A percentile compares a stretch with the other conserved stretches of the same genome.
Conservation (phyloP, 2,329 filamentous ascomycete genomes). For the Sarocladium oryzae region DNA sequence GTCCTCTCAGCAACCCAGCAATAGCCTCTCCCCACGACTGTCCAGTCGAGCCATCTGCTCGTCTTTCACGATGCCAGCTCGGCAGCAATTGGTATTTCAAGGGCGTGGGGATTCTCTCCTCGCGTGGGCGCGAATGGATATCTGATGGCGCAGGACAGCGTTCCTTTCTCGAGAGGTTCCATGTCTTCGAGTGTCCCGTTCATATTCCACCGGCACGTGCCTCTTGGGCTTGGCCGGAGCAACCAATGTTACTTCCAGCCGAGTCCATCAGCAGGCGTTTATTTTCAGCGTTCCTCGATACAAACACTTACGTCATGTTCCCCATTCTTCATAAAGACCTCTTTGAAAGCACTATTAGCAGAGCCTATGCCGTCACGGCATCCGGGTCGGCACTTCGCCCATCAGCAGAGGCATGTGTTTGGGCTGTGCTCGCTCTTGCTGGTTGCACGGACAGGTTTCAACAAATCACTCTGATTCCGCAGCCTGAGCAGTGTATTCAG, state of each 20-base stretch:
- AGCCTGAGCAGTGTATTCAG: slow-evolving; percentile 3
- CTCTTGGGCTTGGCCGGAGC: background rate
- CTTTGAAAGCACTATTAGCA: slow-evolving; percentile 5
- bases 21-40: background rate
- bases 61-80: slow-evolving; percentile 10
- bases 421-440: slow-evolving; percentile 12
- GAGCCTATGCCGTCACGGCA: slow-evolving; percentile 9
- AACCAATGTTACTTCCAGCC: background rate
- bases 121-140: slow-evolving; percentile 12
- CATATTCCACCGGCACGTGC: background rate
- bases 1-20: background rate
- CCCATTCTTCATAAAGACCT: slow-evolving; percentile 11
- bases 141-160: slow-evolving; percentile 9
- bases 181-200: slow-evolving; percentile 1
- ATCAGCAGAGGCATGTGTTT: slow-evolving; percentile 14
- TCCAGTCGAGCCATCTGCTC: background rate
- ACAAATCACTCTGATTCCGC: background rate
- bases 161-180: slow-evolving; percentile 4
- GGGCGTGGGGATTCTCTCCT: slow-evolving; percentile 13
- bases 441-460: background rate
- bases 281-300: background rate
- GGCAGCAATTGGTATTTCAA: slow-evolving; percentile 14
- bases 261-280: background rate
- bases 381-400: background rate
- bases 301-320: slow-evolving; percentile 4